Base-by-base conservation (phyloP, 306 rosid species). In the Acacia crassicarpa region DNA sequence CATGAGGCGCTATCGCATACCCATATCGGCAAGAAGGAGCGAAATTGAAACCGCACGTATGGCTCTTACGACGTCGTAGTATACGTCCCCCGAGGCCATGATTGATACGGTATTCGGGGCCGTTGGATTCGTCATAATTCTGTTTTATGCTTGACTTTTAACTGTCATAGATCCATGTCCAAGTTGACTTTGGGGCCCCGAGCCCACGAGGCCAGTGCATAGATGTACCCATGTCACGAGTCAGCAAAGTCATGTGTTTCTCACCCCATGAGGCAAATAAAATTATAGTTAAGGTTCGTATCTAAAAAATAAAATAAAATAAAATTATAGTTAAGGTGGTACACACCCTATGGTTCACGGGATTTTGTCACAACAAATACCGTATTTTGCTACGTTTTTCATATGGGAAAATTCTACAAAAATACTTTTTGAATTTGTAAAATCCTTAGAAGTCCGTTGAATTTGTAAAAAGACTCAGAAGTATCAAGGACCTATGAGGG, bases 51-150 rank as follows among this genome's bases (percentile, higher is more conserved):
- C 51, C 9, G 70, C 1, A 45, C 25, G 20, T 30, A 46, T 66
- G 19, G 1, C 4, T 2, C 8, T 1, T 10, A 82, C 86, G 84
- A 75, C 87, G 84, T 35, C 86, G 86, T 87, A 43, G 32, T 66
- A 4, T 4, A 20, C 23, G 6, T 35, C 3, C 51, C 23, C 8
- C 23, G 23, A 25, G 23, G 16, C 17, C 43, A 4, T 25, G 56
- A 23, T 43, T 14, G 20, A 17, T 2, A n/a, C 1, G 14, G 12
- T n/a, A 1, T 1, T 54, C 0, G 3, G 17, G 62, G 20, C 78
- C 83, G 66, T 46, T 62, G 66, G 66, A 25, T 59, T 12, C 41
- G 3, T 44, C 46, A 17, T 77, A 63, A 43, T 44, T 46, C 9
- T 58, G 6, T 22, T 5, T 5, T 3, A 3, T 12, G 59, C 3